phyloP scores from a whole-genome alignment of 2,329 filamentous ascomycete genomes.

The Alternaria ethzedia region DNA sequence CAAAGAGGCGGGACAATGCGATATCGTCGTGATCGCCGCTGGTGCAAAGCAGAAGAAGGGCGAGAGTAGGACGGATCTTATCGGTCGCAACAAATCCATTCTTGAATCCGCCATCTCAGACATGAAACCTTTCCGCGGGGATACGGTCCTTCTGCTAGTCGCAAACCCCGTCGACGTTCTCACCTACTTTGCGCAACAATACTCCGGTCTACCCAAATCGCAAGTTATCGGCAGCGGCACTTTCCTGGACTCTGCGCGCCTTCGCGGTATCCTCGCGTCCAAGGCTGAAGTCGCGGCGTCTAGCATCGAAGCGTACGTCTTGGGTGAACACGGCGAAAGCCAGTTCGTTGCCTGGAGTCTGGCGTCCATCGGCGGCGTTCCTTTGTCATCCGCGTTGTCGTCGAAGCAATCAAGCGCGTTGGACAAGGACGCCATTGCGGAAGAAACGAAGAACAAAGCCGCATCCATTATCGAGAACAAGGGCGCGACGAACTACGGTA shows the following conservation, averaged over 20 bases:
- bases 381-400: not conserved
- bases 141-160: constrained; percentile 26
- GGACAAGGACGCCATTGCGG: constrained; percentile 13
- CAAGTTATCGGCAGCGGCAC: constrained; percentile 26
- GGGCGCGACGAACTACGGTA: constrained; percentile 28
- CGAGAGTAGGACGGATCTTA: constrained; percentile 28
- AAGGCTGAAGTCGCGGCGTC: constrained; percentile 18
- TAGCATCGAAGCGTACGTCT: constrained; percentile 23
- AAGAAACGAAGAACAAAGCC: constrained; percentile 24
- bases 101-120: constrained; percentile 25
- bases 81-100: constrained; percentile 30
- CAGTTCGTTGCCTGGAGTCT: constrained; percentile 28
- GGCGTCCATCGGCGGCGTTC: constrained; percentile 17
- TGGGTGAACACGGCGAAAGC: constrained; percentile 25
- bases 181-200: constrained; percentile 27
- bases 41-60: constrained; percentile 32
- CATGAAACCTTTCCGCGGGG: constrained; percentile 24
- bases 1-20: constrained; percentile 30
- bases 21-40: constrained; percentile 28
- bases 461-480: constrained; percentile 25
- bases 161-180: constrained; percentile 33
- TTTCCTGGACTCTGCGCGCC: constrained; percentile 27
- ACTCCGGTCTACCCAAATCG: constrained; percentile 13
- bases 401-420: not conserved
- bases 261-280: constrained; percentile 18